Base-by-base conservation (phyloP, 495 filamentous ascomycete species). In the Aspergillus egyptiacus region DNA sequence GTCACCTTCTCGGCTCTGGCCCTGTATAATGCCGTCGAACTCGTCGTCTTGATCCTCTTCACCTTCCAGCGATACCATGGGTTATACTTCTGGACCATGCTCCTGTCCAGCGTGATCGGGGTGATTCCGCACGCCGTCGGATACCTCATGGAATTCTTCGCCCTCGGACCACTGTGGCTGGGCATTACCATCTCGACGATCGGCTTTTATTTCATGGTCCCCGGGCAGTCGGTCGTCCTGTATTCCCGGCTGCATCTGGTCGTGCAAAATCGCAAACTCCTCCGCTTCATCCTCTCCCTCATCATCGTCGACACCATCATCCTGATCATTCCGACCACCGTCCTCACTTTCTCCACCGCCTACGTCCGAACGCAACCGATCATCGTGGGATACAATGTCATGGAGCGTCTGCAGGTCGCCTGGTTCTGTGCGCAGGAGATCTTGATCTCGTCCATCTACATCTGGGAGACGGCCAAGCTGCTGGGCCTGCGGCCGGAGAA, bases 161-260 rank as follows among this genome's bases (percentile, higher is more conserved):
- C 61, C 34, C 46, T 72, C 15, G 63, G 61, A 1, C 68, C 67
- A 1, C 28, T 61, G 28, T 66, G 69, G 64, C 28, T 73, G 6
- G 59, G 58, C 3, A 55, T 73, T 33, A 62, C 64, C 0, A 40
- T 79, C 0, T 61, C 70, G 32, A 70, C 70, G 13, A 59, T 79
- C 30, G 81, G 81, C 0, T 86, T 81, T 71, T 76, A 72, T 38
- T 55, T 63, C 30, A 83, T 84, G 80, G 79, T 86, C 0, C 78
- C 80, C 0, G 80, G 79, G 3, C 81, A 84, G 61, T 80, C 80
- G n/a, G 50, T 85, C 11, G 81, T 86, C 3, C 71, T 86, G 8
- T 86, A 78, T 55, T 85, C 81, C 3, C 77, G 83, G 8, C 74
- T 86, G 0, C 78, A 85, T 55, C 63, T 85, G 23, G 68, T 86